phyloP scores from a whole-genome alignment of 768 basidiomycete species.

The Termitomyces sp. region DNA sequence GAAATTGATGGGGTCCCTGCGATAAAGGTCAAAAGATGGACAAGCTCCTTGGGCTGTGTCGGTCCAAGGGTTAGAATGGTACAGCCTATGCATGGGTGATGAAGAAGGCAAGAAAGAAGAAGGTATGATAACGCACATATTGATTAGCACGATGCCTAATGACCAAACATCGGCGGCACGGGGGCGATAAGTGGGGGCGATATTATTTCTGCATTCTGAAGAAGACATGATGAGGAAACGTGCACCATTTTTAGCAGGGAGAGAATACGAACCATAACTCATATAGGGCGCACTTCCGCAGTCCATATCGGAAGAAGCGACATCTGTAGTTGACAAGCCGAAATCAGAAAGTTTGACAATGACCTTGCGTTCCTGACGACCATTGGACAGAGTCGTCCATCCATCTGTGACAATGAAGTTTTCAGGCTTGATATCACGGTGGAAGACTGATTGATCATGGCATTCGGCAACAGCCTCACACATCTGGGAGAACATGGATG shows the following conservation, averaged over 20 bases:
- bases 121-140: conserved; percentile 83
- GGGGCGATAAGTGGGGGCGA: conserved; percentile 90
- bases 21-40: conserved; percentile 77
- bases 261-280: conserved; percentile 75
- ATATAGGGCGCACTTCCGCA: conserved; percentile 99
- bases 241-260: conserved; percentile 1
- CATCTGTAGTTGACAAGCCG: conserved; percentile 87
- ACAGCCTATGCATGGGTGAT: conserved; percentile 72
- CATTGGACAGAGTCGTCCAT: conserved; percentile 46
- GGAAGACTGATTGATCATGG: conserved; percentile 86
- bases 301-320: conserved; percentile 91
- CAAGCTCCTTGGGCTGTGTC: conserved; percentile 83
- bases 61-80: conserved; percentile 98
- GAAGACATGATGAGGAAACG: conserved; percentile 11
- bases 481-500: conserved; percentile 99
- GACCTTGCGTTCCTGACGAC: conserved; percentile 75
- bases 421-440: conserved; percentile 99
- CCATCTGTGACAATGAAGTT: conserved; percentile 95
- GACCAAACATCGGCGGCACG: conserved; percentile 99
- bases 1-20: conserved; percentile 74
- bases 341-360: conserved; percentile 97
- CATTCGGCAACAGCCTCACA: conserved; percentile 95
- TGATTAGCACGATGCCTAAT: conserved; percentile 96
- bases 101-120: no score
- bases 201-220: conserved; percentile 95